phyloP scores from a whole-genome alignment of 306 rosid genomes.

The Vigna unguiculata region DNA sequence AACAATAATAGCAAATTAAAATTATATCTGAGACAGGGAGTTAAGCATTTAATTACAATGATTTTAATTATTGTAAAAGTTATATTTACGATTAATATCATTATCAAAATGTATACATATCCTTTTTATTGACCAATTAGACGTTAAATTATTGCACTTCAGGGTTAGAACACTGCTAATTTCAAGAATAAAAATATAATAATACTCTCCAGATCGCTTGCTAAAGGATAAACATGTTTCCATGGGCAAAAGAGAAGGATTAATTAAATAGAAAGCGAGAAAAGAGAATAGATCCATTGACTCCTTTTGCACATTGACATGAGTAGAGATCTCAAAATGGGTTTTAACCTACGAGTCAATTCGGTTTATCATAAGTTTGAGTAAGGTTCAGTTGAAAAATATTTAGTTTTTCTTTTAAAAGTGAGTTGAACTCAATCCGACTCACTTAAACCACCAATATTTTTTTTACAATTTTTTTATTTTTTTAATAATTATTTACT shows the following conservation, averaged over 20 bases:
- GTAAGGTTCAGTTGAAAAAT: no score
- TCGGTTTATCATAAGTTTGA: no score
- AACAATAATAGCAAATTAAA: background rate
- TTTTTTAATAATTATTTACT: no score
- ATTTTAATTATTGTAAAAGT: no score
- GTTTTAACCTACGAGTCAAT: no score
- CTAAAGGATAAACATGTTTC: background rate
- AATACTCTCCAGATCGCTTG: background rate
- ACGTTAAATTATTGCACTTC: background rate
- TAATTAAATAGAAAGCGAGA: background rate
- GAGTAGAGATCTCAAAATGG: no score
- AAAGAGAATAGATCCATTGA: conserved; percentile 3
- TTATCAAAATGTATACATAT: background rate
- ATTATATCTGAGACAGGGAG: background rate
- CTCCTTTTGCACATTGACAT: conserved; percentile 15
- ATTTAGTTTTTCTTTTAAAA: no score
- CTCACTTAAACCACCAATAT: no score
- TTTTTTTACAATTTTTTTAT: no score
- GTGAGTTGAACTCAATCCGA: no score
- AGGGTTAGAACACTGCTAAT: background rate
- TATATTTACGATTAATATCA: background rate
- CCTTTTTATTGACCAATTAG: background rate
- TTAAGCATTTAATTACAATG: no score
- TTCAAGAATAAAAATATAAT: background rate
- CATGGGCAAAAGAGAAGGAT: background rate